Conservation (phyloP, 192 early-diverging fungal species). For the Rhizoclosmatium sp. region DNA sequence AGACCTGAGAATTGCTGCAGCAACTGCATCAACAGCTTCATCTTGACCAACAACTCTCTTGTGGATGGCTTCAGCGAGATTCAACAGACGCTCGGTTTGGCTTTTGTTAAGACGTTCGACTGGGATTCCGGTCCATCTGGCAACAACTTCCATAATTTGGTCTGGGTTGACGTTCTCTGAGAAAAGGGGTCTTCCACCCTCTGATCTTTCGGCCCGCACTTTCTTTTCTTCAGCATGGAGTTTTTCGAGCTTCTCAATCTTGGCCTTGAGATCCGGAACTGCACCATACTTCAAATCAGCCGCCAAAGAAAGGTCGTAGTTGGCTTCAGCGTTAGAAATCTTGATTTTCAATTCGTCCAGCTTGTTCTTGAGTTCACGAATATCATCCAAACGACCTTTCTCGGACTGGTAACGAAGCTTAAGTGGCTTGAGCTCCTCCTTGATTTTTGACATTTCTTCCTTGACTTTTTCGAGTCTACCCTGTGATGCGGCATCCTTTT, state of each 20-base stretch:
- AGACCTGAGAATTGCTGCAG: constrained; percentile 88
- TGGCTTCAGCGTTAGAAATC: constrained; percentile 82
- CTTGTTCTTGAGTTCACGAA: constrained; percentile 86
- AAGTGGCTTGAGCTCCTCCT: constrained; percentile 90
- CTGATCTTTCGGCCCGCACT: constrained; percentile 56
- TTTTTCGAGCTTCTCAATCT: constrained; percentile 75
- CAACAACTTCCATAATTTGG: constrained; percentile 93
- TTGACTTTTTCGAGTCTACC: constrained; percentile 80
- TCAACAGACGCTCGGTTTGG: constrained; percentile 85
- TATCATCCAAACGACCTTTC: constrained; percentile 86
- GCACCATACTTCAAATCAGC: constrained; percentile 95
- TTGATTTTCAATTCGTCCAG: constrained; percentile 88
- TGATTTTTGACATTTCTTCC: constrained; percentile 81
- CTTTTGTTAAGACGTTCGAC: constrained; percentile 86
- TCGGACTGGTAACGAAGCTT: constrained; percentile 86
- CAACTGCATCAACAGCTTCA: constrained; percentile 87
- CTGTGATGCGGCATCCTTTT: constrained; percentile 86
- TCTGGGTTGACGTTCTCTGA: constrained; percentile 89
- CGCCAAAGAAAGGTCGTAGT: constrained; percentile 82
- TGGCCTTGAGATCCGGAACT: constrained; percentile 86
- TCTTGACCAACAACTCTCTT: constrained; percentile 93
- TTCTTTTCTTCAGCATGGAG: constrained; percentile 73
- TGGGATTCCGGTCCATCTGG: constrained; percentile 97
- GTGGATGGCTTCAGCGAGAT: constrained; percentile 77
- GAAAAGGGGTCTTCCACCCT: constrained; percentile 56